phyloP scores from a whole-genome alignment of 441 rosid species.

The Croton setiger region DNA sequence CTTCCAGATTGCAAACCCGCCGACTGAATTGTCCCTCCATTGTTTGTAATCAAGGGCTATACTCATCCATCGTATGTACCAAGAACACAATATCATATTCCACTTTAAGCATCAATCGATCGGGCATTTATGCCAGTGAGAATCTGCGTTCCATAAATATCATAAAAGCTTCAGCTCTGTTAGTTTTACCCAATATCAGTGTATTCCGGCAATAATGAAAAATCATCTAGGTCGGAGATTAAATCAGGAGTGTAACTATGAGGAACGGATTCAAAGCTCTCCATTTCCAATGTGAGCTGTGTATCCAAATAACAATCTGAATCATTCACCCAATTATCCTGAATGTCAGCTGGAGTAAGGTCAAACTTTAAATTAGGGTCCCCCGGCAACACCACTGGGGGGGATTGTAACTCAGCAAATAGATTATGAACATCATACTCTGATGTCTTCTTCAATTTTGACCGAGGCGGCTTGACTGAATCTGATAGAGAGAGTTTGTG shows the following conservation, averaged over 20 bases:
- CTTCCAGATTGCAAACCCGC: background rate
- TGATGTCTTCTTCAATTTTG: slow-evolving; percentile 55
- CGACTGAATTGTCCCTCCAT: background rate
- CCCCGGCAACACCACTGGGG: slow-evolving; percentile 20
- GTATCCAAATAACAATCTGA: slow-evolving; percentile 27
- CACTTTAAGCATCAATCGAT: background rate
- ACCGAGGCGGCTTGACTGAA: slow-evolving; percentile 51
- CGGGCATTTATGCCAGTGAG: slow-evolving; percentile 5
- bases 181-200: slow-evolving; percentile 55
- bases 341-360: slow-evolving; percentile 27
- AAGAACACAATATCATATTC: background rate
- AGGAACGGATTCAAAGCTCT: slow-evolving; percentile 31
- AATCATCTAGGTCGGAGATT: slow-evolving; percentile 67
- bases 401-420: slow-evolving; percentile 34
- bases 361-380: slow-evolving; percentile 60
- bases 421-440: slow-evolving; percentile 38
- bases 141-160: slow-evolving; percentile 13
- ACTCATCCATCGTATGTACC: background rate
- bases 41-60: background rate
- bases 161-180: slow-evolving; percentile 6
- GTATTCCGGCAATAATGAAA: slow-evolving; percentile 47
- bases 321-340: slow-evolving; percentile 31
- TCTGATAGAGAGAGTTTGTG: slow-evolving; percentile 63
- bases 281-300: slow-evolving; percentile 34
- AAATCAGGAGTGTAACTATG: slow-evolving; percentile 48